Conservation (phyloP, 1,284 basidiomycete genomes). For the Ustilago xerochloae region DNA sequence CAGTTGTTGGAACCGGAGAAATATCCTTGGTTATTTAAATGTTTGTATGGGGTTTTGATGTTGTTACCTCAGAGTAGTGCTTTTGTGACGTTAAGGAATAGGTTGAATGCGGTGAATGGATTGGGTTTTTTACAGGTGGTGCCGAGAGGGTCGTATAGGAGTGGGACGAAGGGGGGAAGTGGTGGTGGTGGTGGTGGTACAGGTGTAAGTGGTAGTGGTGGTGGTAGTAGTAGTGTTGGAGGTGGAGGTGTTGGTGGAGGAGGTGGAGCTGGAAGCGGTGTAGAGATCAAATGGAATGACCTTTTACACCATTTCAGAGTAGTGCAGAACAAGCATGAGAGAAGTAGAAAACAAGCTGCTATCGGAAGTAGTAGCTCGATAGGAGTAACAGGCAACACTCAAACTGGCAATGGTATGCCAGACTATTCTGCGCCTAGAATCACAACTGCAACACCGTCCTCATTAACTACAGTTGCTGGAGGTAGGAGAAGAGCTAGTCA, state of each 20-base stretch:
- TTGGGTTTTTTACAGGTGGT: constrained; percentile 90
- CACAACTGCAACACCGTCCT: constrained; percentile 6
- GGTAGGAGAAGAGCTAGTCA: constrained; percentile 31
- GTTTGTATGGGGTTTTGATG: constrained; percentile 97
- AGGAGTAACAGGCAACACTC: too few relatives aligned
- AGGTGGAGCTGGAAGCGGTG: constrained; percentile 23
- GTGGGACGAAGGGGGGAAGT: constrained; percentile 5
- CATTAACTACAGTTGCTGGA: constrained; percentile 1
- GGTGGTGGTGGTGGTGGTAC: background rate
- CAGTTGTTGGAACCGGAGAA: constrained; percentile 96
- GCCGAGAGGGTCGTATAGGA: constrained; percentile 71
- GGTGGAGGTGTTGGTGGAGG: constrained; percentile 3
- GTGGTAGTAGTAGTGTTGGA: background rate
- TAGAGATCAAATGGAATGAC: constrained; percentile 64
- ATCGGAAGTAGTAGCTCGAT: constrained; percentile 15
- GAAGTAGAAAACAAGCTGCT: constrained; percentile 37
- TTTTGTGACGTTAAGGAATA: constrained; percentile 92
- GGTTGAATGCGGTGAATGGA: constrained; percentile 92
- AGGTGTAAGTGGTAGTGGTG: constrained; percentile 12
- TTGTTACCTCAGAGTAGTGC: constrained; percentile 95
- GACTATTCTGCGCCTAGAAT: constrained; percentile 33
- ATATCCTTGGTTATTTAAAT: constrained; percentile 96
- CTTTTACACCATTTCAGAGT: constrained; percentile 62
- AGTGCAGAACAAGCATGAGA: constrained; percentile 64
- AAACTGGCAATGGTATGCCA: constrained; percentile 1